phyloP scores from a whole-genome alignment of 768 basidiomycete species.

The Panus rudis region DNA sequence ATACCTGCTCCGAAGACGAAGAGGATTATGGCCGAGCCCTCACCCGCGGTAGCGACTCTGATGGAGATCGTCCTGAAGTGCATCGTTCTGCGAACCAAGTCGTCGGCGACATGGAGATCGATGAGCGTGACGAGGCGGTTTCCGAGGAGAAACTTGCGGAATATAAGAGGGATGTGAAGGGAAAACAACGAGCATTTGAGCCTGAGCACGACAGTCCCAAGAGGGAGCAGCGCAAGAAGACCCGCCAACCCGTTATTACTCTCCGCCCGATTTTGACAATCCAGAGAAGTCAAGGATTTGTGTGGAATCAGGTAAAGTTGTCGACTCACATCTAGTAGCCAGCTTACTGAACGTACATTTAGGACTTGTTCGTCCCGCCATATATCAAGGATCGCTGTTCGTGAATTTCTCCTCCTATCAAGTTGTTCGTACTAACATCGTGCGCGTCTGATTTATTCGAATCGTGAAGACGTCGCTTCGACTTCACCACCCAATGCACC shows the following conservation, averaged over 20 bases:
- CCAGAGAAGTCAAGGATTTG: constrained; percentile 81
- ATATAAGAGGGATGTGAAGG: constrained; percentile 59
- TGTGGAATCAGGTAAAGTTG: constrained; percentile 73
- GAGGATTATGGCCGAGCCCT: constrained; percentile 44
- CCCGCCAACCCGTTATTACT: constrained; percentile 44
- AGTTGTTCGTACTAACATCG: constrained; percentile 14
- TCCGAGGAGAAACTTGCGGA: constrained; percentile 32
- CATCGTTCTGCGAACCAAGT: constrained; percentile 20
- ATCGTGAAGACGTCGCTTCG: constrained; percentile 62
- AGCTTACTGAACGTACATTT: constrained; percentile 1
- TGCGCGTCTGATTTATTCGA: constrained; percentile 10
- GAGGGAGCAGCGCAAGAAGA: constrained; percentile 47
- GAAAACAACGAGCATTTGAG: constrained; percentile 75
- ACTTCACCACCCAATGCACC: constrained; percentile 71
- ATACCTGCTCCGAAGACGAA: constrained; percentile 68
- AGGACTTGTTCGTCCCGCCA: constrained; percentile 84
- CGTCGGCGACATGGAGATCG: constrained; percentile 48
- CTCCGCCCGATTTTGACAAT: constrained; percentile 82
- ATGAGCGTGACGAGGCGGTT: constrained; percentile 28
- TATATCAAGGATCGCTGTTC: constrained; percentile 88
- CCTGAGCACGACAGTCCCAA: constrained; percentile 48
- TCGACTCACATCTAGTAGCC: not conserved
- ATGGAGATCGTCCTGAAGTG: constrained; percentile 15
- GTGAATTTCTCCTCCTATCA: constrained; percentile 27
- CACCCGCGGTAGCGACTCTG: constrained; percentile 19